Base-by-base conservation (phyloP, 2,329 filamentous ascomycete species). In the Arachnopeziza araneosa region DNA sequence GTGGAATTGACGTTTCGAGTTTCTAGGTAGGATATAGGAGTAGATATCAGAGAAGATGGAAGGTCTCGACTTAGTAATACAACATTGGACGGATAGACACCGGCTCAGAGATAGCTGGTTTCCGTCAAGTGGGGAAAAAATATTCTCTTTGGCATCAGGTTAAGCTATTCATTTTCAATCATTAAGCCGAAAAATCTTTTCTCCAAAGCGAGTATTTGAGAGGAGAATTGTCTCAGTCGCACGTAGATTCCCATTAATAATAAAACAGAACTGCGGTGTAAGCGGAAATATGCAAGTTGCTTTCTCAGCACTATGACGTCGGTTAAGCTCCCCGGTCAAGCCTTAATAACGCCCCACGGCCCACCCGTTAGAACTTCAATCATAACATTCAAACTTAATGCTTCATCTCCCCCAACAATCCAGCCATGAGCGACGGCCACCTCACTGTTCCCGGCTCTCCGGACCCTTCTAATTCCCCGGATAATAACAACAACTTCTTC, bases 391-490 rank as follows among this genome's bases (percentile, higher is more conserved):
- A 44, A 19, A 14, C 10, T 44, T 14, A 44, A 44, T 44, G 36
- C 17, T 44, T 44, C n/a, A n/a, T n/a, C 36, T 44, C 17, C 36
- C 36, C 17, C 4, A 44, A 7, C 36, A 14, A 6, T 19, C 6
- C 12, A 5, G 36, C 12, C 36, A 44, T 44, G 36, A 44, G 17
- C 36, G 36, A 44, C 36, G 36, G 36, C 5, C 36, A 58, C 21
- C 55, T 63, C 30, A 50, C 53, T 19, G 58, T 60, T 50, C 60
- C 60, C 7, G 58, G 57, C 17, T 21, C 56, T 22, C 17, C 36
- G 36, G 36, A 44, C 36, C 17, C 36, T 17, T 44, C 36, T 19
- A 19, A 44, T 44, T 3, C 36, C 36, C 36, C 5, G 17, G 36
- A 44, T 14, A 44, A 44, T 14, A 44, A 44, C 36, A 58, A 36